Percentiles rank a stretch among this genome's conserved stretches.
These are phyloP conservation scores for Rhododendron henanense DNA, from an alignment of 148 eudicot genomes.

Conservation along the genomic window DNA sequence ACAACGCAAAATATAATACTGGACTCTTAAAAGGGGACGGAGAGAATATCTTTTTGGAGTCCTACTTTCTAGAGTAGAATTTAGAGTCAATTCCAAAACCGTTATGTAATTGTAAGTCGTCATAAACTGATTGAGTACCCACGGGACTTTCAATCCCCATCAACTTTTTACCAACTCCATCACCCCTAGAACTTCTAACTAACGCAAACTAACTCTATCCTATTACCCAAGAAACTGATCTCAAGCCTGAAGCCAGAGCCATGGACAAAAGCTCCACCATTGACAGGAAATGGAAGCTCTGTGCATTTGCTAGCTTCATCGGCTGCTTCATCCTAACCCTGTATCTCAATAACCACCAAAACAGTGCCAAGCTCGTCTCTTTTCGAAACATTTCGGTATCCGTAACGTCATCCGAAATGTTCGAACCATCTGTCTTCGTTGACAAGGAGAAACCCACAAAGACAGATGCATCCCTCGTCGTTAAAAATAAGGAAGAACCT, in stretches of 20 bases:
- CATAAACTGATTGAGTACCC: neutral
- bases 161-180: constrained; percentile 4
- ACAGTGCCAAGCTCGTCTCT: neutral
- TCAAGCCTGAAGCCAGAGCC: neutral
- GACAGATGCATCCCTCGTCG: neutral
- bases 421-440: neutral
- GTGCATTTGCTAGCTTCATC: constrained; percentile 25
- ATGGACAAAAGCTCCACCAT: constrained; percentile 31
- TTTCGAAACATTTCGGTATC: neutral
- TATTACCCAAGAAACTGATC: too few relatives aligned
- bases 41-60: too few relatives aligned
- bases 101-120: neutral
- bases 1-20: too few relatives aligned
- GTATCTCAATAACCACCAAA: constrained; percentile 7
- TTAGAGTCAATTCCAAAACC: neutral
- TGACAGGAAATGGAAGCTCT: constrained; percentile 21
- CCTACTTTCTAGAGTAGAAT: neutral
- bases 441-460: neutral
- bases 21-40: too few relatives aligned
- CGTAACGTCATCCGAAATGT: too few relatives aligned
- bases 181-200: neutral
- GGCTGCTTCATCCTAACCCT: constrained; percentile 24
- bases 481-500: neutral
- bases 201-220: neutral
- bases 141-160: neutral